These are phyloP conservation scores for Eurotiales sp. DNA, from an alignment of 2,329 filamentous ascomycete genomes.

Conservation along the genomic window DNA sequence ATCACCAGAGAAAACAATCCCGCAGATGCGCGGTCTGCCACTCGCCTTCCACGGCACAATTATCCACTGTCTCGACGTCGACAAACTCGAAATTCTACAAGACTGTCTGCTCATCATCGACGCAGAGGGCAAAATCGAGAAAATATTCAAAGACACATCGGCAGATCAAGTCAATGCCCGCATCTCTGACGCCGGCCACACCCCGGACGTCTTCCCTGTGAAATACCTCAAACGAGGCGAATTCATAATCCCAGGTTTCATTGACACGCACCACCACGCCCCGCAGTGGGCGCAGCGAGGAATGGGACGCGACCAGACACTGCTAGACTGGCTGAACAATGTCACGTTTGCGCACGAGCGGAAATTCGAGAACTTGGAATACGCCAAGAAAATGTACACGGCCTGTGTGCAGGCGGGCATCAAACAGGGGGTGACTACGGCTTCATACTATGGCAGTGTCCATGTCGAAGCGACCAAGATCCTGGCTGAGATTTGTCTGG, in stretches of 20 bases:
- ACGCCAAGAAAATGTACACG: constrained; percentile 53
- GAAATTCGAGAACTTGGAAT: constrained; percentile 52
- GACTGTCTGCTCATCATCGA: constrained; percentile 31
- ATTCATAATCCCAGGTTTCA: constrained; percentile 34
- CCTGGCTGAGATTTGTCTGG: constrained; percentile 30
- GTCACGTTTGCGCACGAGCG: constrained; percentile 64
- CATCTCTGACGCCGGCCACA: constrained; percentile 23
- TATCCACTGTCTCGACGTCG: constrained; percentile 26
- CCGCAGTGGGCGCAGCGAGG: constrained; percentile 52
- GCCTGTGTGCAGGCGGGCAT: constrained; percentile 56
- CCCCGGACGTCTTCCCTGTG: constrained; percentile 24
- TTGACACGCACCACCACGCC: constrained; percentile 68
- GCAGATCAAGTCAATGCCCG: constrained; percentile 21
- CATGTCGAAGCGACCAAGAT: constrained; percentile 29
- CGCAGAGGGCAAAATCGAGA: constrained; percentile 27
- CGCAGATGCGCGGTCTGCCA: constrained; percentile 18
- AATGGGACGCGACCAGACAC: constrained; percentile 36
- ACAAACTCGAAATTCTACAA: constrained; percentile 28
- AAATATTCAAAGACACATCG: constrained; percentile 22
- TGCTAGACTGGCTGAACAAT: constrained; percentile 60
- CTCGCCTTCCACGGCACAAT: constrained; percentile 34
- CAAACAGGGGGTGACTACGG: constrained; percentile 46
- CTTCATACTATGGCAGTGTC: constrained; percentile 33
- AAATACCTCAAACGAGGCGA: constrained; percentile 26
- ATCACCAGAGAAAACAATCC: neutral